phyloP scores from a whole-genome alignment of 495 filamentous ascomycete species.

The Penicillium flavigenum region DNA sequence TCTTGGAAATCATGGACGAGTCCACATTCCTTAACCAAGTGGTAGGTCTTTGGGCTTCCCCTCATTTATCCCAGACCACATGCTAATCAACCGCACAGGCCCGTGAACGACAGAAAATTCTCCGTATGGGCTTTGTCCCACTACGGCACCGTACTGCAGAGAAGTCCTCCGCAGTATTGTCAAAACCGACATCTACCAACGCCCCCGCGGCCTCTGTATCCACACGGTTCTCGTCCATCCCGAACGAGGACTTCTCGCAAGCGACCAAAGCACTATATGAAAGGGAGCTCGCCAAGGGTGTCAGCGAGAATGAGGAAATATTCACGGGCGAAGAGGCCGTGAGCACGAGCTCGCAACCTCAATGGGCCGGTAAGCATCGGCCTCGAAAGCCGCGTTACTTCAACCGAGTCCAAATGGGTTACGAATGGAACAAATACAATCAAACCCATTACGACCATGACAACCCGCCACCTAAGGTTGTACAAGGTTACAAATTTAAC shows the following conservation, averaged over 20 bases:
- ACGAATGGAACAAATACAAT: conserved; percentile 99
- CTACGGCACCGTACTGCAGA: conserved; percentile 53
- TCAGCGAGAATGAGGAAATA: conserved; percentile 93
- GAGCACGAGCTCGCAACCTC: conserved; percentile 58
- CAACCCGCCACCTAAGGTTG: conserved; percentile 95
- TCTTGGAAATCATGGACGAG: conserved; percentile 61
- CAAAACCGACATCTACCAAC: conserved; percentile 32
- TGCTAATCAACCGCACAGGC: conserved; percentile 34
- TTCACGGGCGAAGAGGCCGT: conserved; percentile 90
- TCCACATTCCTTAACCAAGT: conserved; percentile 59
- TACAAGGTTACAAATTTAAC: conserved; percentile 99
- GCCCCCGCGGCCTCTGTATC: conserved; percentile 46
- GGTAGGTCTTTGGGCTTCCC: conserved; percentile 32
- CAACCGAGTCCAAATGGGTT: conserved; percentile 98
- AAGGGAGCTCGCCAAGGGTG: conserved; percentile 85
- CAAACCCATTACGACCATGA: conserved; percentile 99
- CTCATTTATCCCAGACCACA: background rate
- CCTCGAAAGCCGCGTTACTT: conserved; percentile 96
- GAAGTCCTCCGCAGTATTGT: conserved; percentile 42
- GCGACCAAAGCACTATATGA: conserved; percentile 91
- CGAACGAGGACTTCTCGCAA: conserved; percentile 85
- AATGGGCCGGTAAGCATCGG: conserved; percentile 87
- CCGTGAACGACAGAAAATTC: conserved; percentile 61
- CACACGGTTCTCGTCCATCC: conserved; percentile 70
- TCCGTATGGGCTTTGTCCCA: conserved; percentile 70